phyloP scores from a whole-genome alignment of 2,329 filamentous ascomycete species.

The Rhynchosporium graminicola region DNA sequence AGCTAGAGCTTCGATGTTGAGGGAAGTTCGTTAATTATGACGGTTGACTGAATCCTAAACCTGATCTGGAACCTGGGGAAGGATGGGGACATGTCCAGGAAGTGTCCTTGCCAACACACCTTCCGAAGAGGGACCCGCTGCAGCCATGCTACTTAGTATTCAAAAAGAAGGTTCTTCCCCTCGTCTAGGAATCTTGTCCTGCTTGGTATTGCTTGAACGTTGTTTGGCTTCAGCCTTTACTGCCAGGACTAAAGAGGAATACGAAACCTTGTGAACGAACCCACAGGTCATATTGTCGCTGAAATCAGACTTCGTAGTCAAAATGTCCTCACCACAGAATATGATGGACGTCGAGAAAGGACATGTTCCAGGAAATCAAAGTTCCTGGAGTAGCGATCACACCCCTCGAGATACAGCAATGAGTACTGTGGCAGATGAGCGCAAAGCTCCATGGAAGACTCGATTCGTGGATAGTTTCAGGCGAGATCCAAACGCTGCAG shows the following conservation, averaged over 20 bases:
- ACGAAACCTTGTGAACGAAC: background rate
- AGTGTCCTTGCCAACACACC: background rate
- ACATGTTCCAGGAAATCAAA: background rate
- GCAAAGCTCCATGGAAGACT: conserved; percentile 27
- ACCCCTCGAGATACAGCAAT: conserved; percentile 2
- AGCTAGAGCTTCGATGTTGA: conserved; percentile 2
- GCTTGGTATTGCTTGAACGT: conserved; percentile 12
- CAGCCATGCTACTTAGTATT: background rate
- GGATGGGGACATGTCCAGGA: background rate
- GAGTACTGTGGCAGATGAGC: conserved; percentile 12
- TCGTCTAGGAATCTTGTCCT: background rate
- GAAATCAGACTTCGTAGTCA: background rate
- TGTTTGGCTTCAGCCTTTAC: background rate
- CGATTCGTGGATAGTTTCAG: conserved; percentile 38
- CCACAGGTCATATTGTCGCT: background rate
- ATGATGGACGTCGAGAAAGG: conserved; percentile 5
- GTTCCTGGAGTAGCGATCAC: conserved; percentile 4
- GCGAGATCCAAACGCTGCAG: conserved; percentile 47
- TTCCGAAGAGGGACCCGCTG: background rate
- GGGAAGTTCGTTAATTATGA: conserved; percentile 5
- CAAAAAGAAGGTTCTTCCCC: conserved; percentile 5
- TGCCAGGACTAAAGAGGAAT: background rate
- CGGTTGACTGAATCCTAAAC: conserved; percentile 1
- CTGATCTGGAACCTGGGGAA: conserved; percentile 2
- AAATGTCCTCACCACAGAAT: conserved; percentile 4